Conservation (phyloP, 2,329 filamentous ascomycete genomes). For the Calonectria henricotiae region DNA sequence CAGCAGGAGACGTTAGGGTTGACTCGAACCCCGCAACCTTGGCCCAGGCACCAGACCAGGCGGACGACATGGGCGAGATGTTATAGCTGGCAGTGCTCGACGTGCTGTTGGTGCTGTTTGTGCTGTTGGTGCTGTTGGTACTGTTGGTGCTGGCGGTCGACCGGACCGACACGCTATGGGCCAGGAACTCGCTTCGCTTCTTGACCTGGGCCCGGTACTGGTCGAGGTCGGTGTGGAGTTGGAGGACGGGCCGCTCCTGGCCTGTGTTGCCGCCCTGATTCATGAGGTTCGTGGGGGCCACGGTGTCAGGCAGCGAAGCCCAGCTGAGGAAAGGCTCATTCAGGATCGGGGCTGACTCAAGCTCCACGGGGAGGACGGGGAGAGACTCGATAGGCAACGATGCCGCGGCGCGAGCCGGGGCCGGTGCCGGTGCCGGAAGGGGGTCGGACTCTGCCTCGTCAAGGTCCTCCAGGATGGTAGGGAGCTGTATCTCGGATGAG, state of each 20-base stretch:
- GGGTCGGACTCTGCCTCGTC: conserved; percentile 47
- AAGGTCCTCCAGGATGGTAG: conserved; percentile 52
- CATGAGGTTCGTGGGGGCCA: conserved; percentile 49
- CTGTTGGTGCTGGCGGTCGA: conserved; percentile 62
- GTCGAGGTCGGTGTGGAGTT: conserved; percentile 60
- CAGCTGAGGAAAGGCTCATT: conserved; percentile 51
- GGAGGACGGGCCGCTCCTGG: conserved; percentile 58
- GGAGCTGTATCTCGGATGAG: conserved; percentile 62
- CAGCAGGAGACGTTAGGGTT: conserved; percentile 65
- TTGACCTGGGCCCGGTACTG: conserved; percentile 53
- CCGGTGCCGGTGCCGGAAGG: conserved; percentile 36
- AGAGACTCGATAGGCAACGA: conserved; percentile 47
- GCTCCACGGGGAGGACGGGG: conserved; percentile 49
- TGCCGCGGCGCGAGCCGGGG: conserved; percentile 38
- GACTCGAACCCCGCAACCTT: conserved; percentile 62
- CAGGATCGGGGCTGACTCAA: conserved; percentile 48
- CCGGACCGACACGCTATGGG: conserved; percentile 66
- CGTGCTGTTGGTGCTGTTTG: conserved; percentile 59
- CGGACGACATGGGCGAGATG: conserved; percentile 65
- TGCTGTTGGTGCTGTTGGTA: conserved; percentile 62
- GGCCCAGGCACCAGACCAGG: conserved; percentile 61
- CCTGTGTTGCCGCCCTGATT: conserved; percentile 41
- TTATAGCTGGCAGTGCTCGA: conserved; percentile 60
- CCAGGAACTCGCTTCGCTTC: conserved; percentile 62
- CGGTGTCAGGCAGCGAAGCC: conserved; percentile 49